Percentiles rank a stretch among this genome's conserved stretches.
These are phyloP conservation scores for Clausena lansium DNA, from an alignment of 345 rosid genomes.

Conservation along the genomic window DNA sequence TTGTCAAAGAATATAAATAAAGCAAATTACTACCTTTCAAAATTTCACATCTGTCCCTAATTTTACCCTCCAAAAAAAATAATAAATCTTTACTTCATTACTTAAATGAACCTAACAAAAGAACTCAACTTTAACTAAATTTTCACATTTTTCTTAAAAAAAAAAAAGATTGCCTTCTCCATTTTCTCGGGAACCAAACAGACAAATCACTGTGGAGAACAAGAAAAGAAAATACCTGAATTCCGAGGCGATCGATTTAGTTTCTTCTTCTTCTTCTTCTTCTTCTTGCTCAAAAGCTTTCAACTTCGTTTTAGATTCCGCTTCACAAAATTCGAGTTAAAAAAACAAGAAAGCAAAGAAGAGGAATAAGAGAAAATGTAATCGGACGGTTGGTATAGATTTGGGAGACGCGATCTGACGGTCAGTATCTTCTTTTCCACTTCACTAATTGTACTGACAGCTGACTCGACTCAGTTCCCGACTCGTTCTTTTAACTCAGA, in stretches of 20 bases:
- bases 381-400: slow-evolving; percentile 24
- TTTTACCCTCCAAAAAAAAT: not conserved
- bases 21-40: not conserved
- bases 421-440: slow-evolving; percentile 20
- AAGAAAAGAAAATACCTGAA: slow-evolving; percentile 2
- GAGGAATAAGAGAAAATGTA: slow-evolving; percentile 9
- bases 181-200: slow-evolving; percentile 23
- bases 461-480: slow-evolving; percentile 7
- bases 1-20: not conserved
- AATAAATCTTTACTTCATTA: not conserved
- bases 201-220: not conserved
- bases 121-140: slow-evolving; percentile 1
- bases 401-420: slow-evolving; percentile 18
- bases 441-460: slow-evolving; percentile 29
- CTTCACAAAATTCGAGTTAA: slow-evolving; percentile 1
- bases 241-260: slow-evolving; percentile 8
- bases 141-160: not conserved
- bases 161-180: not conserved
- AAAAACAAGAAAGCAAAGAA: not conserved
- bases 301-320: not conserved
- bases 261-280: too few relatives aligned
- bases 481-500: slow-evolving; percentile 41
- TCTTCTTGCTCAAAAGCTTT: not conserved
- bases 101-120: not conserved
- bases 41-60: not conserved